phyloP scores from a whole-genome alignment of 208 protist species.

The Herpetomonas muscarum region DNA sequence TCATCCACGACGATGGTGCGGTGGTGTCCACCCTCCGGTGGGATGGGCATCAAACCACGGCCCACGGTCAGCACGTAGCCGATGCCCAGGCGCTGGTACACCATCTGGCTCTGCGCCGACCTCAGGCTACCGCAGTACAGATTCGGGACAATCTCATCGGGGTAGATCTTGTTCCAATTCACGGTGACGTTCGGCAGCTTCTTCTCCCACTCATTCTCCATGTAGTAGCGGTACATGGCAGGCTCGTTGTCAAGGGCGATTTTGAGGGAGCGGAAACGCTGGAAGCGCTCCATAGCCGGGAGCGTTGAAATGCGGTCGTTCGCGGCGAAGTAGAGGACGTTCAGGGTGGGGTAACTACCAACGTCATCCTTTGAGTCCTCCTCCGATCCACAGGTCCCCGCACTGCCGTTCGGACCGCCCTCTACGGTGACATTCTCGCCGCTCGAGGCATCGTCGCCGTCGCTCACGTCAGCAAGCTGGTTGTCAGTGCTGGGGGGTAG shows the following conservation, averaged over 20 bases:
- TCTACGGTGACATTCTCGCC: not conserved
- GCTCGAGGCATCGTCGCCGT: not conserved
- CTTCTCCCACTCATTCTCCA: constrained; percentile 36
- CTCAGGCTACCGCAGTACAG: constrained; percentile 84
- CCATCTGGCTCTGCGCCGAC: constrained; percentile 78
- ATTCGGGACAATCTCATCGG: constrained; percentile 75
- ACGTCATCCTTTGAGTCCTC: not conserved
- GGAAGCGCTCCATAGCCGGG: constrained; percentile 30
- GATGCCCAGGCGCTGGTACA: constrained; percentile 84
- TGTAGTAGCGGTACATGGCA: constrained; percentile 60
- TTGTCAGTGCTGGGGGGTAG: constrained; percentile 2
- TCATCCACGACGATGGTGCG: constrained; percentile 79
- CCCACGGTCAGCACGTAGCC: constrained; percentile 79
- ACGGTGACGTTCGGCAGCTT: constrained; percentile 70
- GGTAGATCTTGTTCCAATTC: constrained; percentile 91
- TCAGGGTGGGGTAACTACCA: constrained; percentile 39
- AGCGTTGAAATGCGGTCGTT: constrained; percentile 67
- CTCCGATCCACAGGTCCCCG: not conserved
- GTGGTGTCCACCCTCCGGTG: constrained; percentile 65
- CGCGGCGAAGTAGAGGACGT: constrained; percentile 66
- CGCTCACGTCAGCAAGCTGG: not conserved
- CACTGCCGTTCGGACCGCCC: not conserved
- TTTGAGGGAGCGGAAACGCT: constrained; percentile 49
- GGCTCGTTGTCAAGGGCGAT: constrained; percentile 87
- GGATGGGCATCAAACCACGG: constrained; percentile 57